Evolutionary conservation across 768 basidiomycete genomes (phyloP).

Genomic region (Coprinopsis cinerea): DNA sequence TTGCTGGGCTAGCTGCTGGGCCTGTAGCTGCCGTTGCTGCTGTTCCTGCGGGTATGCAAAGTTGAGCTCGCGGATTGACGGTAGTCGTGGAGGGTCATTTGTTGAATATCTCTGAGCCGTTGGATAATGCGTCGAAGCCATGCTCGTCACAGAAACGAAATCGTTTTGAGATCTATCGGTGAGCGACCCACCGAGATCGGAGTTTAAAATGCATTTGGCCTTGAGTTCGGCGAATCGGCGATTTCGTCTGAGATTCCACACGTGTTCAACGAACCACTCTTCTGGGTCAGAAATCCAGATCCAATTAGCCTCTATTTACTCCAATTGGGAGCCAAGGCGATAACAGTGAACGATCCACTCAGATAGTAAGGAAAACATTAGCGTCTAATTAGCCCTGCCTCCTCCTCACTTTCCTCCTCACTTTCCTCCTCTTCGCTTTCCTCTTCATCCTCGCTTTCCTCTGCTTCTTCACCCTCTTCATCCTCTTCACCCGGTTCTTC

Average conservation of each 20-base stretch:
- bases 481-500: conserved; percentile 19
- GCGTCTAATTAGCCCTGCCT: too few relatives aligned
- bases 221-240: too few relatives aligned
- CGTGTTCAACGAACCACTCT: too few relatives aligned
- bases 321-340: too few relatives aligned
- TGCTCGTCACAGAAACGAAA: conserved; percentile 15
- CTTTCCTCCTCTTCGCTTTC: conserved; percentile 13
- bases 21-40: conserved; percentile 21
- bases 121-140: conserved; percentile 48
- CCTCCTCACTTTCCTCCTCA: conserved; percentile 13
- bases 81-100: conserved; percentile 9
- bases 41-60: conserved; percentile 32
- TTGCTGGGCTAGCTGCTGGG: conserved; percentile 4
- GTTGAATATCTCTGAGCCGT: conserved; percentile 18
- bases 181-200: too few relatives aligned
- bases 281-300: too few relatives aligned
- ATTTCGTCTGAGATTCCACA: too few relatives aligned
- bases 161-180: too few relatives aligned
- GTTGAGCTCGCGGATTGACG: conserved; percentile 46
- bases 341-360: too few relatives aligned
- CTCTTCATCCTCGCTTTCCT: conserved; percentile 12
- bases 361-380: too few relatives aligned
- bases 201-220: too few relatives aligned
- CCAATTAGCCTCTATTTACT: too few relatives aligned
- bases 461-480: conserved; percentile 16